These are phyloP conservation scores for Colletotrichum sublineola DNA, from an alignment of 2,329 filamentous ascomycete genomes.

Conservation along the genomic window DNA sequence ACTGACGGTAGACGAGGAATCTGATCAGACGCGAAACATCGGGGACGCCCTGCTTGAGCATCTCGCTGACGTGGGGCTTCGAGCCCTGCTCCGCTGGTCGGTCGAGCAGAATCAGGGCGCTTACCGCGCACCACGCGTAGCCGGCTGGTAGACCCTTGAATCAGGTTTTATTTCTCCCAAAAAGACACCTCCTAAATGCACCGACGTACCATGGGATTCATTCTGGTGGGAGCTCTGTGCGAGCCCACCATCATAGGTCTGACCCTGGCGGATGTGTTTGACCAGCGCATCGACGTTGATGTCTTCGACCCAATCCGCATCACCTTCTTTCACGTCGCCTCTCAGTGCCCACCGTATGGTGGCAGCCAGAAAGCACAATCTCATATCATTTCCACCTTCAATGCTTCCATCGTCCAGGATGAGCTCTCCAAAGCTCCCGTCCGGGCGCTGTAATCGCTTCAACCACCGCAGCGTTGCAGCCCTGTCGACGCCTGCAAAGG, in stretches of 20 bases:
- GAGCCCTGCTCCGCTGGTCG: slow-evolving; percentile 61
- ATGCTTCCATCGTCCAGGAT: slow-evolving; percentile 70
- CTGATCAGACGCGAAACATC: slow-evolving; percentile 51
- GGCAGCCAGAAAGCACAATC: slow-evolving; percentile 89
- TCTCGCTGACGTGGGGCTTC: slow-evolving; percentile 49
- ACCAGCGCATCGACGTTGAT: slow-evolving; percentile 80
- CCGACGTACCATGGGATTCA: slow-evolving; percentile 80
- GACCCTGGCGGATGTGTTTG: slow-evolving; percentile 76
- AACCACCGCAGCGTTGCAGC: slow-evolving; percentile 80
- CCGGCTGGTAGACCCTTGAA: slow-evolving; percentile 72
- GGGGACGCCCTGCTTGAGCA: slow-evolving; percentile 53
- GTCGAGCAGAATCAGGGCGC: slow-evolving; percentile 81
- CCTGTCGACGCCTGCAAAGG: slow-evolving; percentile 75
- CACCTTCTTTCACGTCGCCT: slow-evolving; percentile 66
- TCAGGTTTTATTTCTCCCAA: slow-evolving; percentile 25
- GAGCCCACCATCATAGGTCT: slow-evolving; percentile 87
- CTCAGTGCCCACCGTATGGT: slow-evolving; percentile 86
- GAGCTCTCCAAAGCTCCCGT: slow-evolving; percentile 94
- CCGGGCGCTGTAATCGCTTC: slow-evolving; percentile 77
- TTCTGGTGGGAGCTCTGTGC: slow-evolving; percentile 78
- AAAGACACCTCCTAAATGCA: background rate
- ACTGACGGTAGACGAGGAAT: slow-evolving; percentile 77
- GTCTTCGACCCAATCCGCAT: slow-evolving; percentile 73
- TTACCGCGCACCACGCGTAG: slow-evolving; percentile 90
- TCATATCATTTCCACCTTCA: slow-evolving; percentile 85